Evolutionary conservation across 768 basidiomycete genomes (phyloP).

Genomic region (Rhizopogon sp.): DNA sequence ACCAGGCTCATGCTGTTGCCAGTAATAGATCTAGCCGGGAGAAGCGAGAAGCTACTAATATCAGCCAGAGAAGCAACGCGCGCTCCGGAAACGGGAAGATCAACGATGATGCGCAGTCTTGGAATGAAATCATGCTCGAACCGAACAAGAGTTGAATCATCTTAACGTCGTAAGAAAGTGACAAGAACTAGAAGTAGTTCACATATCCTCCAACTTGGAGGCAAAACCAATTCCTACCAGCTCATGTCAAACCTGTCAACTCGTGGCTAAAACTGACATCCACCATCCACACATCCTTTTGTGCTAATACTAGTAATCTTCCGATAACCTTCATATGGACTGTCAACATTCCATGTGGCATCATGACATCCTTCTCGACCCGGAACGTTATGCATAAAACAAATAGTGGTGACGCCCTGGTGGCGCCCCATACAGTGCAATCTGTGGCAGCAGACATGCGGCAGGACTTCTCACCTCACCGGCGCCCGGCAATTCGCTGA

Average conservation of each 20-base stretch:
- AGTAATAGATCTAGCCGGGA: conserved; percentile 8
- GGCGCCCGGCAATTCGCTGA: neutral
- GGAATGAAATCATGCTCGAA: neutral
- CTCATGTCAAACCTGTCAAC: neutral
- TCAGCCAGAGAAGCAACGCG: conserved; percentile 20
- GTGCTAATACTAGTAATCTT: neutral
- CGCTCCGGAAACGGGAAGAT: conserved; percentile 5
- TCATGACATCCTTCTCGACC: neutral
- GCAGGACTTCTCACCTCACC: neutral
- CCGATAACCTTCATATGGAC: neutral
- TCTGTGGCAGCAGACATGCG: neutral
- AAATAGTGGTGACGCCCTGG: neutral
- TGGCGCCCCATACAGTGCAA: neutral
- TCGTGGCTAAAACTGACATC: neutral
- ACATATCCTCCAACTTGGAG: no score
- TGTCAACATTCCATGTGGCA: neutral
- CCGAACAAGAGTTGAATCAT: neutral
- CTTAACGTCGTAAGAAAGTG: neutral
- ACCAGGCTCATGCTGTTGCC: neutral
- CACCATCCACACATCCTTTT: neutral
- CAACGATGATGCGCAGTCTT: neutral
- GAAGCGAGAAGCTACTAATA: neutral
- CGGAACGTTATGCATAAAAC: neutral
- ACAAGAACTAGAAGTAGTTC: neutral
- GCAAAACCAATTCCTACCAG: no score